Conservation (phyloP, 768 basidiomycete species). For the Trametes maxima region DNA sequence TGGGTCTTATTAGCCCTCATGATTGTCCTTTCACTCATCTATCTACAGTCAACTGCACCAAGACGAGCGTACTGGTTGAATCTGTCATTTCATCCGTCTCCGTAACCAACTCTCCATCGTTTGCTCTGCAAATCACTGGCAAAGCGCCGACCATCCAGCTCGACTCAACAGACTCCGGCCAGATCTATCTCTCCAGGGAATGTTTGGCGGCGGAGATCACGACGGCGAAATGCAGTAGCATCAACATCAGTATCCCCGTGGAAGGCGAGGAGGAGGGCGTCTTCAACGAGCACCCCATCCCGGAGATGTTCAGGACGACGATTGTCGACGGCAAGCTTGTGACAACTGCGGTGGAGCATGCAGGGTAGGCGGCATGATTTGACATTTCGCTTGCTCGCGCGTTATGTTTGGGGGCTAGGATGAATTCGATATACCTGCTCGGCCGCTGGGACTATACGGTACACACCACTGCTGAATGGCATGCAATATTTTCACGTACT, state of each 20-base stretch:
- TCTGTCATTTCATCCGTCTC: slow-evolving; percentile 91
- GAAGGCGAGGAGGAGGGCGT: slow-evolving; percentile 90
- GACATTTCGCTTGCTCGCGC: neutral
- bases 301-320: slow-evolving; percentile 93
- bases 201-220: slow-evolving; percentile 84
- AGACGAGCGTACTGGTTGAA: slow-evolving; percentile 86
- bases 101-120: slow-evolving; percentile 90
- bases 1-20: slow-evolving; percentile 39
- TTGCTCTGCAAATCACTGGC: slow-evolving; percentile 90
- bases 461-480: neutral
- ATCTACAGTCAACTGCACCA: slow-evolving; percentile 77
- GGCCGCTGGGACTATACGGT: slow-evolving; percentile 3
- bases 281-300: slow-evolving; percentile 86
- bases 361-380: slow-evolving; percentile 37
- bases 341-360: slow-evolving; percentile 88
- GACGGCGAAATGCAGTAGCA: slow-evolving; percentile 89
- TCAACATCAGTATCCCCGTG: slow-evolving; percentile 88
- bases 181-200: slow-evolving; percentile 87
- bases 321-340: slow-evolving; percentile 82
- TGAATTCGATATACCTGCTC: slow-evolving; percentile 9
- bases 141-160: slow-evolving; percentile 89
- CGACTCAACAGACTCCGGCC: slow-evolving; percentile 94
- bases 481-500: neutral
- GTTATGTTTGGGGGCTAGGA: neutral
- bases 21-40: neutral